These are phyloP conservation scores for Alternaria conjuncta DNA, from an alignment of 2,329 filamentous ascomycete genomes.

Conservation along the genomic window DNA sequence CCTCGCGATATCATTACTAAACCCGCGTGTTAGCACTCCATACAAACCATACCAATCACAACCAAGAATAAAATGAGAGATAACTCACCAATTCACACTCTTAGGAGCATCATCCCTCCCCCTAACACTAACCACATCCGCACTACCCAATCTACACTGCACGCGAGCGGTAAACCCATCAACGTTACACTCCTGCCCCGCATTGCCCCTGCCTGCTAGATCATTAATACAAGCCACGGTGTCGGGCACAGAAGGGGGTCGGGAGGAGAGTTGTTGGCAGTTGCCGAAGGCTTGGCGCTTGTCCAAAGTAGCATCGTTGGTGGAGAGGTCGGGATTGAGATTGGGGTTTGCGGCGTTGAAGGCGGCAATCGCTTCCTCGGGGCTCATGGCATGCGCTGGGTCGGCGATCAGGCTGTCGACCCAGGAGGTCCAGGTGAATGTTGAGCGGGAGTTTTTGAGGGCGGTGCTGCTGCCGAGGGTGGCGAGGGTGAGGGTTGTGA, in stretches of 20 bases:
- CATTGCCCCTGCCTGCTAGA: neutral
- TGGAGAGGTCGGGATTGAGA: neutral
- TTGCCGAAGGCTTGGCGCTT: neutral
- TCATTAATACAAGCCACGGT: neutral
- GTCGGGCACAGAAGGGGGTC: neutral
- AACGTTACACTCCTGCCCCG: neutral
- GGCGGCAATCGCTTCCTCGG: neutral
- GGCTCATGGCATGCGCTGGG: neutral
- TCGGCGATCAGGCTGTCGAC: slow-evolving; percentile 6
- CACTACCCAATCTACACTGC: neutral
- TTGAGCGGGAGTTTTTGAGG: neutral
- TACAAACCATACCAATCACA: no score
- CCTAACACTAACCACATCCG: slow-evolving; percentile 4
- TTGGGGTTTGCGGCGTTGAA: neutral
- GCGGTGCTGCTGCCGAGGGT: neutral
- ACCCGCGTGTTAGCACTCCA: neutral
- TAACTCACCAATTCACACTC: slow-evolving; percentile 3
- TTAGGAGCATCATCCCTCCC: neutral
- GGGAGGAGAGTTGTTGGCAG: neutral
- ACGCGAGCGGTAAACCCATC: neutral
- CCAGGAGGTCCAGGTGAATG: slow-evolving; percentile 9
- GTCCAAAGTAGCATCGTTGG: neutral
- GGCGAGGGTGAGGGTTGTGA: slow-evolving; percentile 2
- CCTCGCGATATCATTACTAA: slow-evolving; percentile 6
- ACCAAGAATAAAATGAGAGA: no score